Percentiles rank a stretch among this genome's conserved stretches.
Evolutionary conservation across 1,139 yeast species (phyloP).

Genomic region (Debaryomycetaceae sp.): DNA sequence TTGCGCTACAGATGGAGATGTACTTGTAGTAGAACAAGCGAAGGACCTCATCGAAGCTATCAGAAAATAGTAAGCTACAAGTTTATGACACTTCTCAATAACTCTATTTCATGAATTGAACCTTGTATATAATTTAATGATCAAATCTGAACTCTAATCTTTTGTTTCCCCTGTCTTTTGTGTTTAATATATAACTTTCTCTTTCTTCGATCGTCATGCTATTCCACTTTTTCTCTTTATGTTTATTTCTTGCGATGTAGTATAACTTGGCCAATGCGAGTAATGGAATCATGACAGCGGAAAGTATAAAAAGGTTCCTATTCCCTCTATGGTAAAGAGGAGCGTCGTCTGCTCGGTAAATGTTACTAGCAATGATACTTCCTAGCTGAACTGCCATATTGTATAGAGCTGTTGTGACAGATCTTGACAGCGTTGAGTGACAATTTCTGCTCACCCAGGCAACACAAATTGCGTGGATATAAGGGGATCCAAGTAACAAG

Average conservation of each 20-base stretch:
- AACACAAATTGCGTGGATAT: constrained; percentile 41
- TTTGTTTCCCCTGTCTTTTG: constrained; percentile 49
- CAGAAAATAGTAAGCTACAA: constrained; percentile 23
- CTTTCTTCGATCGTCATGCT: constrained; percentile 41
- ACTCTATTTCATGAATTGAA: background rate
- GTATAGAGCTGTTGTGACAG: constrained; percentile 56
- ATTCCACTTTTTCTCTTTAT: constrained; percentile 43
- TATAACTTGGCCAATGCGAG: constrained; percentile 24
- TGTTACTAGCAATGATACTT: constrained; percentile 44
- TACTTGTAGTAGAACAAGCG: constrained; percentile 59
- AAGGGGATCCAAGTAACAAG: constrained; percentile 36
- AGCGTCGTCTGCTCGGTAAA: constrained; percentile 50
- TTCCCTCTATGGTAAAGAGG: constrained; percentile 57
- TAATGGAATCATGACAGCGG: constrained; percentile 11
- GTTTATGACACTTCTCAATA: background rate
- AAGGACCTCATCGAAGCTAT: constrained; percentile 40
- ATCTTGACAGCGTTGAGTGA: constrained; percentile 52
- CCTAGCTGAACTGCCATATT: constrained; percentile 58
- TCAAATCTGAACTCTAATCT: constrained; percentile 45
- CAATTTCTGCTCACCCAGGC: constrained; percentile 58
- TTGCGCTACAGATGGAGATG: constrained; percentile 48
- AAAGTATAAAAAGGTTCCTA: constrained; percentile 28
- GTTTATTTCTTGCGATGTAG: constrained; percentile 41
- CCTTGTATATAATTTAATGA: background rate
- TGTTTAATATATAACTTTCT: constrained; percentile 33